These are phyloP conservation scores for Debaryomycetaceae sp. DNA, from an alignment of 1,139 yeast genomes.

Conservation along the genomic window DNA sequence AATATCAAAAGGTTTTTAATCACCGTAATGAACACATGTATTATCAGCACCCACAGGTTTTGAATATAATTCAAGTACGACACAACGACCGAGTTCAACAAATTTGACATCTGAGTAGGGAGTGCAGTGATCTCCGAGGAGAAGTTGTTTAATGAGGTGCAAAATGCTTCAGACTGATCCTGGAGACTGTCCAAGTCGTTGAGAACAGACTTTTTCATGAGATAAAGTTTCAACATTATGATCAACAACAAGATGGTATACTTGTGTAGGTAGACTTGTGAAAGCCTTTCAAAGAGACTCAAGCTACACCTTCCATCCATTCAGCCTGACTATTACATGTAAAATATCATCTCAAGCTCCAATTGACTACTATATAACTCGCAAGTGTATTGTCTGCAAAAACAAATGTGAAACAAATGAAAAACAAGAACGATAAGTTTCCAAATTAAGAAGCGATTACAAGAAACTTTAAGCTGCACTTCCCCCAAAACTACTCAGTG, in stretches of 20 bases:
- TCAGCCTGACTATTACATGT: background rate
- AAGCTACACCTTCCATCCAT: constrained; percentile 7
- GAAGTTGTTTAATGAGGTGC: constrained; percentile 44
- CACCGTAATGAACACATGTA: constrained; percentile 47
- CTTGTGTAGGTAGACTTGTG: constrained; percentile 60
- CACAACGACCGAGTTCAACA: constrained; percentile 52
- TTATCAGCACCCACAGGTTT: constrained; percentile 32
- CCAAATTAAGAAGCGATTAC: no score
- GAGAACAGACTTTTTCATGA: constrained; percentile 45
- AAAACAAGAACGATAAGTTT: constrained; percentile 2
- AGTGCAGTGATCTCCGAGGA: constrained; percentile 42
- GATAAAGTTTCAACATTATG: constrained; percentile 45
- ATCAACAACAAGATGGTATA: constrained; percentile 46
- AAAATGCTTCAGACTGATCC: constrained; percentile 32
- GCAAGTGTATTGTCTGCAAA: background rate
- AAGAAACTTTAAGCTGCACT: no score
- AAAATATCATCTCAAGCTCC: background rate
- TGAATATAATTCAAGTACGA: constrained; percentile 46
- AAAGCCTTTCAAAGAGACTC: constrained; percentile 40
- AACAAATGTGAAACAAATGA: constrained; percentile 4
- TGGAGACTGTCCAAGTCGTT: constrained; percentile 34
- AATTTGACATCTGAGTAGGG: constrained; percentile 54
- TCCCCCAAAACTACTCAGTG: no score
- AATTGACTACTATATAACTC: background rate
- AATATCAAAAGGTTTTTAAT: constrained; percentile 62